Conservation (phyloP, 1,284 basidiomycete genomes). For the Waitea zeae region DNA sequence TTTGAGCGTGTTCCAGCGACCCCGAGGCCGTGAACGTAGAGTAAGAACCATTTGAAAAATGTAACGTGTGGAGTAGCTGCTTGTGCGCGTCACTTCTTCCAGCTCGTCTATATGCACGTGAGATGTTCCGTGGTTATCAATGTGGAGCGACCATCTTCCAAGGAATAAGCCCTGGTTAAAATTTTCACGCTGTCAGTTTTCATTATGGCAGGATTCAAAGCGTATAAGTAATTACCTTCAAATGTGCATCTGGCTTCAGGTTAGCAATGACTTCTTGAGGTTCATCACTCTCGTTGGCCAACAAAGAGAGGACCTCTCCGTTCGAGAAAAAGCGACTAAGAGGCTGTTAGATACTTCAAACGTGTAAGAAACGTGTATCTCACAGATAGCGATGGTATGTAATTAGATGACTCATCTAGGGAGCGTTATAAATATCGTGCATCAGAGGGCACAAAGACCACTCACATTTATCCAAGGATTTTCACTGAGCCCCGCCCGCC, state of each 20-base stretch:
- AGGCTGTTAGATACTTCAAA: background rate
- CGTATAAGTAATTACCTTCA: conserved; percentile 51
- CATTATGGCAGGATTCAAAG: conserved; percentile 5
- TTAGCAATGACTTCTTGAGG: conserved; percentile 67
- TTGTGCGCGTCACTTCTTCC: conserved; percentile 8
- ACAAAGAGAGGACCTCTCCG: conserved; percentile 72
- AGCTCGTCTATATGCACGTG: too few species aligned
- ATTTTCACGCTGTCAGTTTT: conserved; percentile 5
- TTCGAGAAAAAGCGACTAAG: conserved; percentile 75
- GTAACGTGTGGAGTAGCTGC: conserved; percentile 32
- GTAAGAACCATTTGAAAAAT: conserved; percentile 74
- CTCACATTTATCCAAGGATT: conserved; percentile 71
- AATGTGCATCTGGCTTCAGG: conserved; percentile 59
- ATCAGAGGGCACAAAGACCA: conserved; percentile 7
- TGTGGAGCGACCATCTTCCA: conserved; percentile 7
- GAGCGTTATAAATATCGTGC: conserved; percentile 3
- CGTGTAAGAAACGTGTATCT: conserved; percentile 11
- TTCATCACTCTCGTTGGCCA: conserved; percentile 64
- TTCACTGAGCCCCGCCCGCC: conserved; percentile 64
- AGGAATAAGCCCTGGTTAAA: too few species aligned
- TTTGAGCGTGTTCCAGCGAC: conserved; percentile 81
- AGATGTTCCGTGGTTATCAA: conserved; percentile 1
- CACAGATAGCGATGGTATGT: conserved; percentile 77
- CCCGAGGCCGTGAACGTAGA: conserved; percentile 63
- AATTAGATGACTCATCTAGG: conserved; percentile 50